Evolutionary conservation across 192 early-diverging fungal genomes (phyloP).

Genomic region (Jimgerdemannia lactiflua): DNA sequence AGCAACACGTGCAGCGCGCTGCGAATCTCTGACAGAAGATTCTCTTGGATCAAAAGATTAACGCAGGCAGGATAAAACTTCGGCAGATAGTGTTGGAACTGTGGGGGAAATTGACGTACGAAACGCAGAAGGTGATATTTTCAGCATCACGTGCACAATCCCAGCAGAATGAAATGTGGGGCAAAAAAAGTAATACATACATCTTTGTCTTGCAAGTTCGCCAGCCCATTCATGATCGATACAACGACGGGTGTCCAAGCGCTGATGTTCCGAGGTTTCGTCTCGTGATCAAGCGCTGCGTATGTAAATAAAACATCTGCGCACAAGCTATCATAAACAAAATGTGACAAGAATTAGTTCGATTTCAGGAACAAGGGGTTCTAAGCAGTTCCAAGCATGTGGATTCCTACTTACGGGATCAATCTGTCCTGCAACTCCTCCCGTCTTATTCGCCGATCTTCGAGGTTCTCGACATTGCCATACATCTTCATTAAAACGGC

Average conservation of each 20-base stretch:
- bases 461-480: constrained; percentile 44
- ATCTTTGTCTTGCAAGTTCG: constrained; percentile 63
- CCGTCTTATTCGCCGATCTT: constrained; percentile 31
- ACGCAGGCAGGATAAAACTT: constrained; percentile 63
- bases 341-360: too few species aligned
- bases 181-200: constrained; percentile 23
- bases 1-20: constrained; percentile 41
- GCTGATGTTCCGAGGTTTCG: constrained; percentile 64
- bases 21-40: constrained; percentile 56
- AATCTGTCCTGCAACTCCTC: constrained; percentile 34
- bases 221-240: constrained; percentile 62
- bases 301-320: constrained; percentile 58
- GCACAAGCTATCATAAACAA: constrained; percentile 31
- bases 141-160: too few species aligned
- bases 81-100: constrained; percentile 59
- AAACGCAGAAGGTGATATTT: too few species aligned
- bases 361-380: too few species aligned
- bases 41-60: constrained; percentile 62
- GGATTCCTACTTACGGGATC: constrained; percentile 30
- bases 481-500: constrained; percentile 67
- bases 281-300: constrained; percentile 64
- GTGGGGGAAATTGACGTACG: constrained; percentile 6
- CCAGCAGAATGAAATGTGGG: too few species aligned
- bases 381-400: too few species aligned
- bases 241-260: constrained; percentile 79